A percentile compares a stretch with the other conserved stretches of the same genome.
phyloP scores from a whole-genome alignment of 306 rosid species.

The Carpinus viminea region DNA sequence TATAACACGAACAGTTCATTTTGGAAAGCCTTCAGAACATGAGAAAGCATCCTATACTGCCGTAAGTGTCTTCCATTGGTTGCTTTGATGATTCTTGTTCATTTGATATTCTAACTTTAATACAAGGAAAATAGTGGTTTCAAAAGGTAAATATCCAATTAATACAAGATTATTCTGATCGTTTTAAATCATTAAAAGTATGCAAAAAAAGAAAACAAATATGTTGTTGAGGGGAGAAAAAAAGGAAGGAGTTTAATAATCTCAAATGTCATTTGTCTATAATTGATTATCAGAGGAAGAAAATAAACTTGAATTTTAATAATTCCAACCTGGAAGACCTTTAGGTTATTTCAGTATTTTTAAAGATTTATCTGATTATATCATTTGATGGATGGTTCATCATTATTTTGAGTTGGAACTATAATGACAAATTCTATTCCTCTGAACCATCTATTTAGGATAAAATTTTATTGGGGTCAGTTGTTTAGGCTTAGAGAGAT shows the following conservation, averaged over 20 bases:
- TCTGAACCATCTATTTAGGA: background rate
- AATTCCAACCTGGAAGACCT: background rate
- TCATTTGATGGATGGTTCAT: background rate
- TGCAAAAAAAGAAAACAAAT: background rate
- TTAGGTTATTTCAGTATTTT: background rate
- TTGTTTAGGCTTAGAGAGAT: background rate
- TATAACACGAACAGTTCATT: constrained; percentile 94
- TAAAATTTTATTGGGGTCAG: background rate
- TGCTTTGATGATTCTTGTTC: constrained; percentile 2
- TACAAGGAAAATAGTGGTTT: too few species aligned
- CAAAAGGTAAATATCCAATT: too few species aligned
- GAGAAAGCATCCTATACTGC: constrained; percentile 93
- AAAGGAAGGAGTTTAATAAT: background rate
- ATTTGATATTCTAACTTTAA: background rate
- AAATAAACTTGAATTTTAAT: background rate
- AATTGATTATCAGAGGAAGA: background rate
- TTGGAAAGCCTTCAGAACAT: constrained; percentile 86
- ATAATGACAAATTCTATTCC: background rate
- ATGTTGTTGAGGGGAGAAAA: background rate
- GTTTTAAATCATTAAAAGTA: too few species aligned
- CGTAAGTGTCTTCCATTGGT: constrained; percentile 51
- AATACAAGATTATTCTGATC: too few species aligned
- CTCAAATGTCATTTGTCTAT: background rate
- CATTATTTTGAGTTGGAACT: background rate
- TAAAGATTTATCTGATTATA: background rate